Conservation (phyloP, 768 basidiomycete species). For the Multifurca ochricompacta region DNA sequence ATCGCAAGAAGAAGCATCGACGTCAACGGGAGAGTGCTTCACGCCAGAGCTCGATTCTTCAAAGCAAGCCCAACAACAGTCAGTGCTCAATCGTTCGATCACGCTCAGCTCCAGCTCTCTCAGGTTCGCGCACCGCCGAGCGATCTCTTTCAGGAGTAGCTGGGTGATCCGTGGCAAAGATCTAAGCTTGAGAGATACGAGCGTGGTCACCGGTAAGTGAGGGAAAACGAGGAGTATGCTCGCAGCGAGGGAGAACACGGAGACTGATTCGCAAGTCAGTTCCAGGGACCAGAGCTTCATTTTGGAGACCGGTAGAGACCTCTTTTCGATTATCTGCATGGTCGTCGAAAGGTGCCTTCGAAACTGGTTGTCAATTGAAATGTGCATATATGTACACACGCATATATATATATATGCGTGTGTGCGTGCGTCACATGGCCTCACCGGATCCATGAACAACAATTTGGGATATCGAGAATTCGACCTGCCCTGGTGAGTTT, state of each 20-base stretch:
- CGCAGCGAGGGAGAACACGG: slow-evolving; percentile 4
- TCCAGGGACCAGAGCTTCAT: slow-evolving; percentile 18
- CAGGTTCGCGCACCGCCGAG: slow-evolving; percentile 39
- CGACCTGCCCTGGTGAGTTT: slow-evolving; percentile 15
- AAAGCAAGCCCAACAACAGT: slow-evolving; percentile 58
- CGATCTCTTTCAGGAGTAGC: slow-evolving; percentile 40
- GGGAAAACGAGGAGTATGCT: slow-evolving; percentile 16
- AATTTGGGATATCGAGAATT: slow-evolving; percentile 20
- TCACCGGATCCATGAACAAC: slow-evolving; percentile 27
- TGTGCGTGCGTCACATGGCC: slow-evolving; percentile 6
- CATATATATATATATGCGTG: too few species aligned
- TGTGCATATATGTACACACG: slow-evolving; percentile 20
- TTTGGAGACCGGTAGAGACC: background rate
- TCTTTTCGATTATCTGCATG: slow-evolving; percentile 13
- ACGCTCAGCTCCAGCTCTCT: slow-evolving; percentile 47
- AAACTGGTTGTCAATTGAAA: slow-evolving; percentile 1
- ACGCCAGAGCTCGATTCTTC: slow-evolving; percentile 49
- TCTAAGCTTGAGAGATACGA: slow-evolving; percentile 45
- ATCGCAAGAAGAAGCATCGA: slow-evolving; percentile 39
- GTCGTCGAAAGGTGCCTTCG: slow-evolving; percentile 19
- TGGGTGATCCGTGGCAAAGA: slow-evolving; percentile 51
- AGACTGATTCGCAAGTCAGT: slow-evolving; percentile 18
- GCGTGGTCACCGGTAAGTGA: slow-evolving; percentile 27
- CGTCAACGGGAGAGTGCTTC: slow-evolving; percentile 50
- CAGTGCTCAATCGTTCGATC: slow-evolving; percentile 47